A percentile compares a stretch with the other conserved stretches of the same genome.
Conservation (phyloP, 2,329 filamentous ascomycete species). For the Plectosphaerella cucumerina region DNA sequence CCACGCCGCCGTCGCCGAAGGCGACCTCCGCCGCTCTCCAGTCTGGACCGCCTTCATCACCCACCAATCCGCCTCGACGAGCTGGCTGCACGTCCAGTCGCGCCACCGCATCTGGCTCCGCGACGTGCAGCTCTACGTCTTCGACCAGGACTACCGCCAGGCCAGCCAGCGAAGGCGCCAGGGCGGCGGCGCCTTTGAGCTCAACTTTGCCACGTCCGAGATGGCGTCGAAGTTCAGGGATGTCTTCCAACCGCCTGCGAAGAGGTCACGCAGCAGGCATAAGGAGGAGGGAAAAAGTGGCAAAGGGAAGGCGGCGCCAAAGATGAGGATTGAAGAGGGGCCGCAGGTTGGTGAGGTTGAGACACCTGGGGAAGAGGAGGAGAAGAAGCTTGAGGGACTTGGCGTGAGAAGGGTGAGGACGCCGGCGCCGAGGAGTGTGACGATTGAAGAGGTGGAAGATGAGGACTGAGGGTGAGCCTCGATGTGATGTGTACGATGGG, state of each 20-base stretch:
- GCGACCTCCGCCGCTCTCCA: slow-evolving; percentile 48
- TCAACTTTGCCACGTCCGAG: slow-evolving; percentile 41
- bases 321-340: slow-evolving; percentile 1
- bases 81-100: slow-evolving; percentile 47
- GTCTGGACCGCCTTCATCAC: slow-evolving; percentile 64
- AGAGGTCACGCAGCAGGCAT: slow-evolving; percentile 3
- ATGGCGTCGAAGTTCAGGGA: slow-evolving; percentile 36
- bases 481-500: neutral
- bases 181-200: slow-evolving; percentile 42
- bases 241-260: slow-evolving; percentile 26
- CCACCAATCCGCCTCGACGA: slow-evolving; percentile 40
- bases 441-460: neutral
- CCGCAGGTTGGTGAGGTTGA: neutral
- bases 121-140: slow-evolving; percentile 55
- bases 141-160: slow-evolving; percentile 51
- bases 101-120: slow-evolving; percentile 45
- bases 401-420: neutral
- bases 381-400: neutral
- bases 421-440: neutral
- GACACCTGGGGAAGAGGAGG: neutral
- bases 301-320: slow-evolving; percentile 1
- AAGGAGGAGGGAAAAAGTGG: neutral
- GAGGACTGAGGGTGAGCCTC: neutral
- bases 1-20: slow-evolving; percentile 52
- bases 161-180: slow-evolving; percentile 45